A percentile compares a stretch with the other conserved stretches of the same genome.
Evolutionary conservation across 257 asterid species (phyloP).

Genomic region (Fraxinus anomala): DNA sequence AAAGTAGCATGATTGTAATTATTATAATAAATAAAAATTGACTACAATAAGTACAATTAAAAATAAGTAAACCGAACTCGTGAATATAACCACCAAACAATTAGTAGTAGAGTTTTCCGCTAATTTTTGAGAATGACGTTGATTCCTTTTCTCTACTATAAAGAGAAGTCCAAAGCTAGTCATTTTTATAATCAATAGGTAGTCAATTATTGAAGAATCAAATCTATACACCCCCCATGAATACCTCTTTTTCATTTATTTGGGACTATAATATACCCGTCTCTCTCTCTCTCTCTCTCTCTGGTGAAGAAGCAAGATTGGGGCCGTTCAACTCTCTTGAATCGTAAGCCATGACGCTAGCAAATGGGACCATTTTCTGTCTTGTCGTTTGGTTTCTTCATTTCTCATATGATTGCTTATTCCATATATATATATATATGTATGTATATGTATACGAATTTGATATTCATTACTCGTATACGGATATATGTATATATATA

Average conservation of each 20-base stretch:
- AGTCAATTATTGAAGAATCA: background rate
- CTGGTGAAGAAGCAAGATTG: background rate
- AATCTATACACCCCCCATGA: background rate
- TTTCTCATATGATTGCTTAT: background rate
- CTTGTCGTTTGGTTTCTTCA: slow-evolving; percentile 23
- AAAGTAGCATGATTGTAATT: no score
- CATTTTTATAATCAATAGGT: background rate
- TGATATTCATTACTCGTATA: background rate
- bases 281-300: no score
- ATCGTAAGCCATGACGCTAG: slow-evolving; percentile 53
- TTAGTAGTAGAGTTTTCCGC: no score
- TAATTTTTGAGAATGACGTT: no score
- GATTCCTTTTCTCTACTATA: background rate
- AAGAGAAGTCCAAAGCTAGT: background rate
- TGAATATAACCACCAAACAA: no score
- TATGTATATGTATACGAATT: no score
- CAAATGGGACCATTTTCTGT: slow-evolving; percentile 10
- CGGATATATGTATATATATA: background rate
- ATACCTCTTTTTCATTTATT: background rate
- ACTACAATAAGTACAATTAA: no score
- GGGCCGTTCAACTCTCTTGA: background rate
- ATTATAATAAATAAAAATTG: no score
- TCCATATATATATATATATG: background rate
- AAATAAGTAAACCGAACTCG: no score
- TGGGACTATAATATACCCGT: no score